Conservation (phyloP, 2,329 filamentous ascomycete species). For the Verticillium nonalfalfae region DNA sequence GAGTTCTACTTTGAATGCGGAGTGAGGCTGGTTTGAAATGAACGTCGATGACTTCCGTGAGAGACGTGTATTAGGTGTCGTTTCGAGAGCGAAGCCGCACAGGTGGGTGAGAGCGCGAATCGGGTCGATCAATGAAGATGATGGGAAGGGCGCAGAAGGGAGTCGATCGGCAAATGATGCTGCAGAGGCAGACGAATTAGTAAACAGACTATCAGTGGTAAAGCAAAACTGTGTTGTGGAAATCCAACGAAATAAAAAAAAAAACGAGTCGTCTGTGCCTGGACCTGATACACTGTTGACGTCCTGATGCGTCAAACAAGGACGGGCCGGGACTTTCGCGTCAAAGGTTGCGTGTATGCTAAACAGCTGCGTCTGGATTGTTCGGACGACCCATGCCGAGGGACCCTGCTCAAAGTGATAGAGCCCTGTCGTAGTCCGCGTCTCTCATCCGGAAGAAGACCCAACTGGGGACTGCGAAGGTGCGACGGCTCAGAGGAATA, state of each 20-base stretch:
- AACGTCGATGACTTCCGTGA: background rate
- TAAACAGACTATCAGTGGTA: background rate
- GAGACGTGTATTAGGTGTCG: background rate
- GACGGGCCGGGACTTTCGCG: constrained; percentile 6
- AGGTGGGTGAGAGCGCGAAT: background rate
- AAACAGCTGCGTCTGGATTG: background rate
- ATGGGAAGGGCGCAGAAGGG: background rate
- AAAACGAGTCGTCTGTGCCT: background rate
- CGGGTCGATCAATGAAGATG: background rate
- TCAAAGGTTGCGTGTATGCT: background rate
- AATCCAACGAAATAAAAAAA: background rate
- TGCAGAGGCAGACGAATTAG: background rate
- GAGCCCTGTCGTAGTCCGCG: no score
- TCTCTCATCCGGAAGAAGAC: no score
- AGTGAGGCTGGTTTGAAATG: background rate
- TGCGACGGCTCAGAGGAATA: no score
- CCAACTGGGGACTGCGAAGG: no score
- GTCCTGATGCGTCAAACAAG: constrained; percentile 10
- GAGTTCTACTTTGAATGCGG: background rate
- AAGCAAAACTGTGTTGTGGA: background rate
- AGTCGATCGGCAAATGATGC: background rate
- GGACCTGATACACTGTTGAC: constrained; percentile 3
- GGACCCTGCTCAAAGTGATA: background rate
- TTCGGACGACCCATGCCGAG: background rate
- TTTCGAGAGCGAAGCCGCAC: background rate